Percentiles rank a stretch among this genome's conserved stretches.
phyloP scores from a whole-genome alignment of 441 rosid species.

The Iberis amara region DNA sequence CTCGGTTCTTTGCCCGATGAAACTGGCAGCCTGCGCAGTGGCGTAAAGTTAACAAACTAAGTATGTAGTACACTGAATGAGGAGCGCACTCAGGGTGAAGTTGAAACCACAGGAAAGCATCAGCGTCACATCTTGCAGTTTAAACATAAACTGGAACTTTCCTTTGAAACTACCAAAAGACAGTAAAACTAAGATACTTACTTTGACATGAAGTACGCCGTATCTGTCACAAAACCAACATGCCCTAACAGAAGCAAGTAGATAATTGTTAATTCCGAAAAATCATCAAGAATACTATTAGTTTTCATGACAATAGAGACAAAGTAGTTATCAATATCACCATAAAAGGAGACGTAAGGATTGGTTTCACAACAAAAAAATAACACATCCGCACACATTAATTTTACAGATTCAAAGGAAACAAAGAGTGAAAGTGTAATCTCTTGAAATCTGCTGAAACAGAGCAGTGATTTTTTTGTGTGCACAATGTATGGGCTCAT shows the following conservation, averaged over 20 bases:
- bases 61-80: constrained; percentile 70
- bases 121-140: not conserved
- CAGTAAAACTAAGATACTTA: constrained; percentile 31
- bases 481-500: not conserved
- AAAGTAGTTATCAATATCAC: not conserved
- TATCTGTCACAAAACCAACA: constrained; percentile 81
- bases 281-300: not conserved
- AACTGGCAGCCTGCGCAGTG: constrained; percentile 93
- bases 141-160: constrained; percentile 4
- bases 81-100: constrained; percentile 95
- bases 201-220: constrained; percentile 80
- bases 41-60: constrained; percentile 60
- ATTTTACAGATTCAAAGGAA: not conserved
- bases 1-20: constrained; percentile 75
- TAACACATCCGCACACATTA: no score
- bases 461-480: not conserved
- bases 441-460: constrained; percentile 2
- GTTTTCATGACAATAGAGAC: not conserved
- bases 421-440: not conserved
- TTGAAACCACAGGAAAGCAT: constrained; percentile 38
- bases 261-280: constrained; percentile 6
- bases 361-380: no score
- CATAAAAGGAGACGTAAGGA: no score
- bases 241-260: constrained; percentile 48
- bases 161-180: not conserved